A percentile compares a stretch with the other conserved stretches of the same genome.
phyloP scores from a whole-genome alignment of 495 filamentous ascomycete genomes.

The Penicillium roqueforti region DNA sequence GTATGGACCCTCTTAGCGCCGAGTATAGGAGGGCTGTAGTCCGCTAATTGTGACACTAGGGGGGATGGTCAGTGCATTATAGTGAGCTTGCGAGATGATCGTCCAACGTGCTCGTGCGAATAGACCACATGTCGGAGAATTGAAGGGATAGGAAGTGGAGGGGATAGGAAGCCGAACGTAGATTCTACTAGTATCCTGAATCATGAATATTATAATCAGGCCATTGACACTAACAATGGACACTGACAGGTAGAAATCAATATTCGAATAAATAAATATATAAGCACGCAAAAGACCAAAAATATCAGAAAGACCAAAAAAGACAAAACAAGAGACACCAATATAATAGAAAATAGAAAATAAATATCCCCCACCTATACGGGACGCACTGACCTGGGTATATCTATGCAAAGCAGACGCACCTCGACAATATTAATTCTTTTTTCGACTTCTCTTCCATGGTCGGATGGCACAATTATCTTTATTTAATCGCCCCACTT shows the following conservation, averaged over 20 bases:
- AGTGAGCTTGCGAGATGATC: conserved; percentile 13
- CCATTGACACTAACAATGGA: too few species aligned
- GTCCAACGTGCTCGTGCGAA: conserved; percentile 13
- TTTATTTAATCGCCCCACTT: conserved; percentile 28
- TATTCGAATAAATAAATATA: not conserved
- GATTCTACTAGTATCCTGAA: too few species aligned
- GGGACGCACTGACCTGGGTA: conserved; percentile 11
- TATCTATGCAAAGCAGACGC: conserved; percentile 23
- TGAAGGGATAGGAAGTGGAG: not conserved
- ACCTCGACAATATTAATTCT: conserved; percentile 10
- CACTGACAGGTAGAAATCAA: not conserved
- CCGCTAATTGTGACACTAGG: conserved; percentile 1
- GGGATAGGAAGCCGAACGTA: too few species aligned
- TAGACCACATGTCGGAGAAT: conserved; percentile 21
- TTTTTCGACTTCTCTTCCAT: too few species aligned
- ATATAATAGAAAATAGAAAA: conserved; percentile 1
- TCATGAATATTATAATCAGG: too few species aligned
- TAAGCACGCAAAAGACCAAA: not conserved
- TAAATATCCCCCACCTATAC: conserved; percentile 3
- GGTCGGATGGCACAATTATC: conserved; percentile 13
- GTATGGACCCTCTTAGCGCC: conserved; percentile 2
- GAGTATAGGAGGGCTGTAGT: conserved; percentile 3
- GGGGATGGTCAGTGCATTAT: conserved; percentile 8
- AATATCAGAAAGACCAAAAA: not conserved
- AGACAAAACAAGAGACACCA: not conserved